Conservation (phyloP, 2,329 filamentous ascomycete genomes). For the Chaetomiaceae sp. region DNA sequence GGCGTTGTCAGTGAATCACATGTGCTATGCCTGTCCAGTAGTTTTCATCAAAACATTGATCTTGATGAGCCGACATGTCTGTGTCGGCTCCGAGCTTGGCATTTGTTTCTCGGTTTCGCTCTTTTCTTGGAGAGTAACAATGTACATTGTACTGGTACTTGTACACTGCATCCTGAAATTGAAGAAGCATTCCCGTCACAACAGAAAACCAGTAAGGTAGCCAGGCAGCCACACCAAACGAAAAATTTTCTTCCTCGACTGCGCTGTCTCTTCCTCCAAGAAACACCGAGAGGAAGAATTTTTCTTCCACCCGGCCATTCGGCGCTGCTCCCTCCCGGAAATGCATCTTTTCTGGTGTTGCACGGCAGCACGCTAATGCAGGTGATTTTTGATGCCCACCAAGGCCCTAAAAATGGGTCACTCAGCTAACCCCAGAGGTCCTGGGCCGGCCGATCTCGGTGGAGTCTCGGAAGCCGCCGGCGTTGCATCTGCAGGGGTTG, state of each 20-base stretch:
- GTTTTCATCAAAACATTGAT: neutral
- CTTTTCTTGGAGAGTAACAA: neutral
- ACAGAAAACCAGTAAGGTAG: too few species aligned
- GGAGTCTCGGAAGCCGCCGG: constrained; percentile 9
- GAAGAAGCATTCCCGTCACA: too few species aligned
- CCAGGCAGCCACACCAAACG: too few species aligned
- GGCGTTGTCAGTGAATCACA: too few species aligned
- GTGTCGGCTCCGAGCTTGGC: neutral
- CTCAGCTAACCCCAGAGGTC: neutral
- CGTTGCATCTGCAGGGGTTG: neutral
- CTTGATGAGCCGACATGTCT: neutral
- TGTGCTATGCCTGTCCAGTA: too few species aligned
- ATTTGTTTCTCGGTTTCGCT: constrained; percentile 5
- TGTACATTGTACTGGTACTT: too few species aligned
- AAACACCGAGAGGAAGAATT: neutral
- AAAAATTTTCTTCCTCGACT: too few species aligned
- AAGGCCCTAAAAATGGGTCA: constrained; percentile 1
- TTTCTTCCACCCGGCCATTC: neutral
- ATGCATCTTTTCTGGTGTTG: neutral
- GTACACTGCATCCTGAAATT: too few species aligned
- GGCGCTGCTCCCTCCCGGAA: constrained; percentile 1
- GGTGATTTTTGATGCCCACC: neutral
- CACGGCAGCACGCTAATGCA: constrained; percentile 11
- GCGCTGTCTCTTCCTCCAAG: neutral
- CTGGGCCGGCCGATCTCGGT: neutral